These are phyloP conservation scores for Nannochloropsis gaditana DNA, from an alignment of 108 stramenopile species.

Conservation along the genomic window DNA sequence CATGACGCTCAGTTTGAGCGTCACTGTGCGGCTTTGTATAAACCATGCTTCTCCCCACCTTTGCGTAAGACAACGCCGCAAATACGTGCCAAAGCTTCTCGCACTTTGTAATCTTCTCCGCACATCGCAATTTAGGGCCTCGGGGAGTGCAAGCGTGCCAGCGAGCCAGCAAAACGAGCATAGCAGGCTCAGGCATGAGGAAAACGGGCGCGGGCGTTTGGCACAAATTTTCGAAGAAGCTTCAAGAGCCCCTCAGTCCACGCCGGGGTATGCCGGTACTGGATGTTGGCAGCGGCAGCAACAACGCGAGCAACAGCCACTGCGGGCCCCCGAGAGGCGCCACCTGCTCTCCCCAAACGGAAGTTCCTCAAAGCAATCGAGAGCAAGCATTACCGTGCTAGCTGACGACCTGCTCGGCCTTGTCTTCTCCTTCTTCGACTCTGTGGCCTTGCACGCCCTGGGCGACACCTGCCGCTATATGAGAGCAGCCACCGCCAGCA, in stretches of 20 bases:
- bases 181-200: neutral
- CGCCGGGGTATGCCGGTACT: neutral
- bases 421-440: neutral
- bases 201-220: neutral
- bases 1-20: neutral
- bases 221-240: neutral
- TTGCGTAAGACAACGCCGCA: neutral
- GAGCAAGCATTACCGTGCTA: neutral
- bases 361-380: neutral
- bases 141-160: too few relatives aligned
- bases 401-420: neutral
- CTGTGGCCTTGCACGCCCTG: neutral
- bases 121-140: neutral
- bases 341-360: neutral
- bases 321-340: neutral
- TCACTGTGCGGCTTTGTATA: neutral
- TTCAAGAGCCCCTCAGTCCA: slow-evolving; percentile 2
- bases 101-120: neutral
- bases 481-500: neutral
- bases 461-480: neutral
- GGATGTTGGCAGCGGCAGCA: neutral
- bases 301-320: neutral
- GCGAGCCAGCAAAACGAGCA: neutral
- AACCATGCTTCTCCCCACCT: neutral
- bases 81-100: neutral